Conservation (phyloP, 192 early-diverging fungal species). For the Allomyces macrogynus region DNA sequence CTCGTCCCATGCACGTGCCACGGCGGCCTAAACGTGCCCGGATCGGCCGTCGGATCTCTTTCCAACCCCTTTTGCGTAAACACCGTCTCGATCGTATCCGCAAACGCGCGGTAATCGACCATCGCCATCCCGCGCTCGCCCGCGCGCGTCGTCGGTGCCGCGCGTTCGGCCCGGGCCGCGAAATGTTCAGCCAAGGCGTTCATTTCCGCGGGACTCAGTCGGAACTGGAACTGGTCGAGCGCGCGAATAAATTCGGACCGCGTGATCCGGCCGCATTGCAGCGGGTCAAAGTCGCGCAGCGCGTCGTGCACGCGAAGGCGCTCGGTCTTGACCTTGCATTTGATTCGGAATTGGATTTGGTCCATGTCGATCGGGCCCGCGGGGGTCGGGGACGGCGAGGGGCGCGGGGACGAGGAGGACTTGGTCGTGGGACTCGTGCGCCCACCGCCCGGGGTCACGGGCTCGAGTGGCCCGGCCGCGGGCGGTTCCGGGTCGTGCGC, state of each 20-base stretch:
- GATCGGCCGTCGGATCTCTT: conserved; percentile 17
- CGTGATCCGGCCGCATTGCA: conserved; percentile 25
- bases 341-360: neutral
- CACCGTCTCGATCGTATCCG: conserved; percentile 25
- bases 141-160: too few relatives aligned
- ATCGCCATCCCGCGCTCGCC: neutral
- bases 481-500: too few relatives aligned
- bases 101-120: conserved; percentile 23
- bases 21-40: conserved; percentile 11
- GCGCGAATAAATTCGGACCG: conserved; percentile 22
- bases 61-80: conserved; percentile 26
- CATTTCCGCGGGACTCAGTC: neutral
- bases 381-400: too few relatives aligned
- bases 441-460: too few relatives aligned
- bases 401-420: too few relatives aligned
- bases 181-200: neutral
- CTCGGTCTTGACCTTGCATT: conserved; percentile 22
- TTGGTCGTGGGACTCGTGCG: too few relatives aligned
- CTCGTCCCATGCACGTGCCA: neutral
- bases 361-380: too few relatives aligned
- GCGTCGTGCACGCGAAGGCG: conserved; percentile 31
- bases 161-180: neutral
- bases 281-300: conserved; percentile 32
- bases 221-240: conserved; percentile 11
- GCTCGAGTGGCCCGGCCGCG: too few relatives aligned